Conservation (phyloP, 2,329 filamentous ascomycete species). For the Arthrobotrys megalospora region DNA sequence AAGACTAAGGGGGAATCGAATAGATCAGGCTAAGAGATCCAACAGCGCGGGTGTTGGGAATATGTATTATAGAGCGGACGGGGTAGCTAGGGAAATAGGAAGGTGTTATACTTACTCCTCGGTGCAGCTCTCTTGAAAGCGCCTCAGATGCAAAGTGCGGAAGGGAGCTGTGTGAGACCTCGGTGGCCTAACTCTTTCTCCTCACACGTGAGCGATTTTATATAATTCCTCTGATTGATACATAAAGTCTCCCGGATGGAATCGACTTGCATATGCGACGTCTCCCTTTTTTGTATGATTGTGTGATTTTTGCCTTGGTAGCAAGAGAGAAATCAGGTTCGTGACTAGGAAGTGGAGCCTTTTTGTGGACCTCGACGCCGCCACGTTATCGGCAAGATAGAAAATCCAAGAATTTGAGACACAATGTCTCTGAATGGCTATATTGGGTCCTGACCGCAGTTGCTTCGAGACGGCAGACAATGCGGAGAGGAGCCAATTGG, state of each 20-base stretch:
- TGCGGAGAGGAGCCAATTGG: conserved; percentile 48
- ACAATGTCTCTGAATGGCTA: conserved; percentile 49
- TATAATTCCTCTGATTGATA: conserved; percentile 15
- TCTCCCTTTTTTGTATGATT: conserved; percentile 2
- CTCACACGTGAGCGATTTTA: conserved; percentile 59
- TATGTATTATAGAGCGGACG: conserved; percentile 46
- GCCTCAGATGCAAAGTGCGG: conserved; percentile 19
- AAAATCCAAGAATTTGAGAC: conserved; percentile 52
- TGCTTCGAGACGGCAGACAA: conserved; percentile 32
- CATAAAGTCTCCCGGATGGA: conserved; percentile 16
- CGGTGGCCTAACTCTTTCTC: conserved; percentile 50
- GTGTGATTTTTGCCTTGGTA: conserved; percentile 34
- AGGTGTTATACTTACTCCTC: conserved; percentile 45
- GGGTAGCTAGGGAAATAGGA: conserved; percentile 47
- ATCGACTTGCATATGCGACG: conserved; percentile 31
- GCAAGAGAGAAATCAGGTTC: conserved; percentile 25
- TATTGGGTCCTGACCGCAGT: conserved; percentile 28
- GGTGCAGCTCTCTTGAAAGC: conserved; percentile 37
- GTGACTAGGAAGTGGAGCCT: conserved; percentile 52
- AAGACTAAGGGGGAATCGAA: conserved; percentile 37
- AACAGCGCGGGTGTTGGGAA: conserved; percentile 48
- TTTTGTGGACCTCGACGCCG: conserved; percentile 36
- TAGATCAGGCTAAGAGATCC: conserved; percentile 29
- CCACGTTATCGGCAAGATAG: conserved; percentile 54
- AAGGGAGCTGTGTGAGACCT: conserved; percentile 43